Base-by-base conservation (phyloP, 2,329 filamentous ascomycete genomes). In the Hypoxylon rubiginosum region DNA sequence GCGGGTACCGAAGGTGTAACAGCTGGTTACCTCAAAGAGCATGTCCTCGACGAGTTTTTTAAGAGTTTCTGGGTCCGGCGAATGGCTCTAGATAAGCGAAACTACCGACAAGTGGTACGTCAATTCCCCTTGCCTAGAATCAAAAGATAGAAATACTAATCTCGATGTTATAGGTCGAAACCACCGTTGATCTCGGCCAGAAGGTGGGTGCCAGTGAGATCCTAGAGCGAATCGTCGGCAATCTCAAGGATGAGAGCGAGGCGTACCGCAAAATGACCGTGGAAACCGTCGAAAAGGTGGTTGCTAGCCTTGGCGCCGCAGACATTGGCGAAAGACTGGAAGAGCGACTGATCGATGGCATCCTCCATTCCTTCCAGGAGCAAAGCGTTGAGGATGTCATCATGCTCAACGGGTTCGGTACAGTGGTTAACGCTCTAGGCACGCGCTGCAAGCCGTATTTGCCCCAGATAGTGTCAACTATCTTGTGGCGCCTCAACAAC, bases 241-340 rank as follows among this genome's bases (percentile, higher is more conserved):
- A 99, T 77, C 87, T 99, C 72, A 99, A 99, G 80, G 96, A 99
- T 76, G 96, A 99, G 80, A 97, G 92, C 78, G 96, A 99, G 78
- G 91, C 95, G 0, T 99, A 99, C 80, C 91, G 96, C 53, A 98
- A 98, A 85, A 99, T 99, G 96, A 97, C 96, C 0, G 92, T 99
- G 34, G 96, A 99, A 83, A 98, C 96, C 0, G 90, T 98, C 8
- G 96, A 99, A 82, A 99, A 98, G 82, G 90, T 98, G 51, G 92
- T 99, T 74, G 94, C 95, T 15, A 93, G 93, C 60, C 86, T 98
- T 58, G 96, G 96, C 60, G 94, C 95, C 7, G 95, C 96, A 36
- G 96, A 99, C 76, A 94, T 99, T 73, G 92, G 93, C 24, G 93
- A 97, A 79, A 89, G 95, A 43, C 82, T 99, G 36, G 96, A 99